phyloP scores from a whole-genome alignment of 352 stramenopile genomes.

The Globisporangium acanthophoron region DNA sequence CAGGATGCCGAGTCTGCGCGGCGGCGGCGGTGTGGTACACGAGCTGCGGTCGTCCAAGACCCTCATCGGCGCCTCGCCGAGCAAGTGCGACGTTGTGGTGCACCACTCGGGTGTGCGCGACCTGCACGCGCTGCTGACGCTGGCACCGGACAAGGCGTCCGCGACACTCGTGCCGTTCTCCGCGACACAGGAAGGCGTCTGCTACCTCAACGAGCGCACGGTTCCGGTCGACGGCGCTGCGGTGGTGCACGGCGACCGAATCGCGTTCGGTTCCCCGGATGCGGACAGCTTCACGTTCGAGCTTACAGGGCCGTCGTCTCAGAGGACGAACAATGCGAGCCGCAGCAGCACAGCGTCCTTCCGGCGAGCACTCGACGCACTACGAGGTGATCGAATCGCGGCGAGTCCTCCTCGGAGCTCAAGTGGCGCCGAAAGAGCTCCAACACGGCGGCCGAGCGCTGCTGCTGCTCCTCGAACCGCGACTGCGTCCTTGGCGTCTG shows the following conservation, averaged over 20 bases:
- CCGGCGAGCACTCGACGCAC: slow-evolving; percentile 35
- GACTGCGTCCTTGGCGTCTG: not conserved
- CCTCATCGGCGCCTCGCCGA: slow-evolving; percentile 35
- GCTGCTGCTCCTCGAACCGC: not conserved
- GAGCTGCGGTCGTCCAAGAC: slow-evolving; percentile 61
- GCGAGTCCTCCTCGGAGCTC: not conserved
- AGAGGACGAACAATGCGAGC: not conserved
- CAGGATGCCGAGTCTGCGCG: slow-evolving; percentile 41
- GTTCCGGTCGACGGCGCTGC: slow-evolving; percentile 31
- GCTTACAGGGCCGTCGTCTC: slow-evolving; percentile 13
- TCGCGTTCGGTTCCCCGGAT: slow-evolving; percentile 37
- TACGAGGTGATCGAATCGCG: slow-evolving; percentile 32
- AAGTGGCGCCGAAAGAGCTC: not conserved
- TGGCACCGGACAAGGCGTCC: slow-evolving; percentile 26
- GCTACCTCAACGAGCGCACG: slow-evolving; percentile 43
- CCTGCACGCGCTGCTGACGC: slow-evolving; percentile 48
- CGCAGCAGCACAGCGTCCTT: slow-evolving; percentile 24
- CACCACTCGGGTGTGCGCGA: slow-evolving; percentile 32
- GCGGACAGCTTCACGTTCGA: slow-evolving; percentile 52
- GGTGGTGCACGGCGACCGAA: slow-evolving; percentile 55
- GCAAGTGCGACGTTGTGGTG: slow-evolving; percentile 61
- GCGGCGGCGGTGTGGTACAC: not conserved
- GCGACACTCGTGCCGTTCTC: slow-evolving; percentile 56
- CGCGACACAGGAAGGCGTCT: slow-evolving; percentile 17
- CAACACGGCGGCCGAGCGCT: not conserved